Evolutionary conservation across 345 rosid species (phyloP), one percentile per base, ranked within the genome.

Genomic region (Aquilaria yunnanensis): DNA sequence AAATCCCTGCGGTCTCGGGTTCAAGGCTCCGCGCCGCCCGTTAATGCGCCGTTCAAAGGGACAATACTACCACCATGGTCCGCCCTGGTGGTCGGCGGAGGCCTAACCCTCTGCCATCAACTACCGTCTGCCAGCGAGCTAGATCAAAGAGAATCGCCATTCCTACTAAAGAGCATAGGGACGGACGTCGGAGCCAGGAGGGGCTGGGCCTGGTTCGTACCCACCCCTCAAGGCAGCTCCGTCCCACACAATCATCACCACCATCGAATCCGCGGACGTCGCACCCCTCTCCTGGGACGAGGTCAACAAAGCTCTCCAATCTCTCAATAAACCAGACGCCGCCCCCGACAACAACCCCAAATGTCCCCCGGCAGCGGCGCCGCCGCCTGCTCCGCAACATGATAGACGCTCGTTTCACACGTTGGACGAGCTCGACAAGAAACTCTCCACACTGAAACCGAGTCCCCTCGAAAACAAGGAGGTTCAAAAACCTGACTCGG

Each of bases 211-310:
- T 16, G 16, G 16, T 16, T 16, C 16, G 16, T 16, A 16, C 16
- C 16, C 16, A 16, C 16, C 16, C 16, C 16, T 16, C 16, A 16
- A 16, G 16, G 16, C 16, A 16, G 16, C 16, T 16, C 16, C 16
- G 16, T 16, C 16, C 16, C 16, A 91, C 37, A 90, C 85, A 70
- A 65, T 87, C 33, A 80, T 78, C 3, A 88, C 89, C 37, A 90
- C 85, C 69, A 84, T 83, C 66, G 70, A 70, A 43, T 78, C 67
- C 59, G 56, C 80, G 16, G 96, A 82, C 2, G 11, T 78, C 12
- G 85, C 79, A n/a, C 96, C 98, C 66, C 85, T 76, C 52, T 79
- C 99, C 3, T 91, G 99, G 98, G 92, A 82, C 12, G 99, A 95
- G 46, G 94, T 95, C 52, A 91, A 94, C 60, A 91, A 89, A 64